phyloP scores from a whole-genome alignment of 2,329 filamentous ascomycete genomes.

The Ustulina deusta region DNA sequence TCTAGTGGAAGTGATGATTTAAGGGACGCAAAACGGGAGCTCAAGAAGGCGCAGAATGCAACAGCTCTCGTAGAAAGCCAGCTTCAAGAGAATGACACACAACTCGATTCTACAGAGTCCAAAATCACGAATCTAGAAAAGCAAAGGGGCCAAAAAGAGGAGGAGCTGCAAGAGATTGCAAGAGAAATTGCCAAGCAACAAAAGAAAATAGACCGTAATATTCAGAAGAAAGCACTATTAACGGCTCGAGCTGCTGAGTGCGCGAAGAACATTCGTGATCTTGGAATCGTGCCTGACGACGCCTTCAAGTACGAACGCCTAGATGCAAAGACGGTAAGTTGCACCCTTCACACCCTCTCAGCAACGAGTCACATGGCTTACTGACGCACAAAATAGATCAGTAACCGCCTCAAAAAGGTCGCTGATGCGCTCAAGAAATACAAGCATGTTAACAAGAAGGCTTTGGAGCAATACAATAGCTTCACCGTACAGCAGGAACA shows the following conservation, averaged over 20 bases:
- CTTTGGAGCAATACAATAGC: constrained; percentile 98
- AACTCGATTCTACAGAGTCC: constrained; percentile 69
- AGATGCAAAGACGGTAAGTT: constrained; percentile 78
- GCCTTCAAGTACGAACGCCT: constrained; percentile 92
- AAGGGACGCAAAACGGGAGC: constrained; percentile 82
- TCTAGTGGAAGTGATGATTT: constrained; percentile 74
- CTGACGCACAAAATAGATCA: constrained; percentile 59
- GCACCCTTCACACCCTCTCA: background rate
- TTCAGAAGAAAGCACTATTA: constrained; percentile 86
- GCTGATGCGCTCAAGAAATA: constrained; percentile 96
- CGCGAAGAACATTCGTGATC: constrained; percentile 87
- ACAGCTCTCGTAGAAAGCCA: constrained; percentile 75
- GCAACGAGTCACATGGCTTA: constrained; percentile 12
- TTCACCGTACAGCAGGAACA: constrained; percentile 94
- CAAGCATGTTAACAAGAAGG: constrained; percentile 99
- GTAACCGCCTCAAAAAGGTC: constrained; percentile 84
- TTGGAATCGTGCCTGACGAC: constrained; percentile 93
- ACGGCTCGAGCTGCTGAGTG: constrained; percentile 83
- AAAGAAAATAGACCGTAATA: constrained; percentile 90
- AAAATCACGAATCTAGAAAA: constrained; percentile 54
- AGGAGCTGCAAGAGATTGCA: constrained; percentile 80
- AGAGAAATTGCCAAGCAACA: constrained; percentile 85
- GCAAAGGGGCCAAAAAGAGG: constrained; percentile 72
- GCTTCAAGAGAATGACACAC: constrained; percentile 78
- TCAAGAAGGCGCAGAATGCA: constrained; percentile 79